Evolutionary conservation across 73 alveolate species (phyloP).

Genomic region (Paraurostyla sp.): DNA sequence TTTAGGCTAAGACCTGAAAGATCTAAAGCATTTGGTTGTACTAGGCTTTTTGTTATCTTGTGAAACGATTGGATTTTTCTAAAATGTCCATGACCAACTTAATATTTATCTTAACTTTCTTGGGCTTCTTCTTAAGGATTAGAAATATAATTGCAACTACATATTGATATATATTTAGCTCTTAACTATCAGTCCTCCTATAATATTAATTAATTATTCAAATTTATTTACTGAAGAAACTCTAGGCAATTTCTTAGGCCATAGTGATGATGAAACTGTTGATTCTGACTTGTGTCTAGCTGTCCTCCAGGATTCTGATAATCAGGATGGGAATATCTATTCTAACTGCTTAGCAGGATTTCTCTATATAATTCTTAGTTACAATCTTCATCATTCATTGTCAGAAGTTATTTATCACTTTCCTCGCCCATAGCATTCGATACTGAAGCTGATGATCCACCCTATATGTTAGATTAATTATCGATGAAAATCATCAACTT

Average conservation of each 20-base stretch:
- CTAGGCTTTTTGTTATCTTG: background rate
- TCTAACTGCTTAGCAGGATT: constrained; percentile 1
- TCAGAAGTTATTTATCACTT: too few species aligned
- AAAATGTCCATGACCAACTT: background rate
- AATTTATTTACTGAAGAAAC: background rate
- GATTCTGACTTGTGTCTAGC: constrained; percentile 24
- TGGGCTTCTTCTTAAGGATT: constrained; percentile 1
- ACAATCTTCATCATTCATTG: background rate
- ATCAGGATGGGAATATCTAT: constrained; percentile 43
- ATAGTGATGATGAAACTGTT: constrained; percentile 12
- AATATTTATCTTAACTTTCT: background rate
- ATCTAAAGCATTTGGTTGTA: background rate
- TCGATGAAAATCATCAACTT: constrained; percentile 17
- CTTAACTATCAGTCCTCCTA: constrained; percentile 36
- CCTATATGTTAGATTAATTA: background rate
- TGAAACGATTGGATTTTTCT: constrained; percentile 12
- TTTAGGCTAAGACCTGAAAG: constrained; percentile 7
- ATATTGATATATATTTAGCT: constrained; percentile 4
- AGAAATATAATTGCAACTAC: constrained; percentile 6
- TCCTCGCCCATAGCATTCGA: too few species aligned
- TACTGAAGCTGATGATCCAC: too few species aligned
- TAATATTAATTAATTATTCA: background rate
- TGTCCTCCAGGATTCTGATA: background rate
- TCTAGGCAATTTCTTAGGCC: constrained; percentile 37
- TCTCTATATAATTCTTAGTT: constrained; percentile 37